phyloP scores from a whole-genome alignment of 2,329 filamentous ascomycete genomes.

The Pestalotiopsis sp. region DNA sequence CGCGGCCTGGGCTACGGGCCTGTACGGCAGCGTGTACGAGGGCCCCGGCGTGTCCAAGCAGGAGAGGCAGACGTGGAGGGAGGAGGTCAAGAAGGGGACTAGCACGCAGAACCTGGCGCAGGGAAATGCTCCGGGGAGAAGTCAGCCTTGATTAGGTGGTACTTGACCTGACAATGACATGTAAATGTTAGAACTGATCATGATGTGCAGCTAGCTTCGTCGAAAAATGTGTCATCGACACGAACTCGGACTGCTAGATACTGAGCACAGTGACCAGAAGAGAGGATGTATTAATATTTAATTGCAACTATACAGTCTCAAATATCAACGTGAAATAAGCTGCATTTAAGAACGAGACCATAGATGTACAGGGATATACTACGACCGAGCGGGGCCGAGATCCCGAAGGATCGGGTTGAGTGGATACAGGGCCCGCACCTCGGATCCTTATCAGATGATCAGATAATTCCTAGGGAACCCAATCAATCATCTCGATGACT shows the following conservation, averaged over 20 bases:
- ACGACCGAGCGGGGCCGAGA: neutral
- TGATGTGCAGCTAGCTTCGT: neutral
- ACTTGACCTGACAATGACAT: neutral
- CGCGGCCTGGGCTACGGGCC: constrained; percentile 54
- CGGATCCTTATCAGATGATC: neutral
- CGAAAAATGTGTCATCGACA: no score
- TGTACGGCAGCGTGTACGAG: constrained; percentile 60
- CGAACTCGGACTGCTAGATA: no score
- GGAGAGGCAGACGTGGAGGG: constrained; percentile 53
- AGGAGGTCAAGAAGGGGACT: constrained; percentile 35
- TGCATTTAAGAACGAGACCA: no score
- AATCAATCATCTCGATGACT: neutral
- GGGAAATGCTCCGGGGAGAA: constrained; percentile 31
- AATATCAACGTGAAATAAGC: neutral
- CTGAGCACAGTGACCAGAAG: no score
- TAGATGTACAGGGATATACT: neutral
- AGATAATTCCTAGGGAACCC: neutral
- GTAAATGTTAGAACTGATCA: neutral
- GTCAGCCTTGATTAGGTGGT: constrained; percentile 27
- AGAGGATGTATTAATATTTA: no score
- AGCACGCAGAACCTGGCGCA: constrained; percentile 36
- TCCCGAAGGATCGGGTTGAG: neutral
- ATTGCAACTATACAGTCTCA: no score
- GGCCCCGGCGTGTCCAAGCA: constrained; percentile 55
- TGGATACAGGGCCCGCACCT: neutral